These are phyloP conservation scores for Tubosaeta sp. DNA, from an alignment of 768 basidiomycete species.

Conservation along the genomic window DNA sequence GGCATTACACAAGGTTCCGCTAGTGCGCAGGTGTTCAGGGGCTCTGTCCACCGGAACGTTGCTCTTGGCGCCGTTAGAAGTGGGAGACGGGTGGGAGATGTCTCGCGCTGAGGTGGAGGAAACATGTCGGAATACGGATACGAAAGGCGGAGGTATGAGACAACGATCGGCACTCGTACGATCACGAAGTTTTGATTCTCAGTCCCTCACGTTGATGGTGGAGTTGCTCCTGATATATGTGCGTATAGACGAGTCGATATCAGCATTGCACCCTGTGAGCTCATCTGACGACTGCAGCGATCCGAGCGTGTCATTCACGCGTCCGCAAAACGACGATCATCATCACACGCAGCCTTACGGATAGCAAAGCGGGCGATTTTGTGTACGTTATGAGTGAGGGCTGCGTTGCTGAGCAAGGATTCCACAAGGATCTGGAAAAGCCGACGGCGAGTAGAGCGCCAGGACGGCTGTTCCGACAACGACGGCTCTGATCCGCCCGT, in stretches of 20 bases:
- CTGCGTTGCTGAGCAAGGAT: conserved; percentile 81
- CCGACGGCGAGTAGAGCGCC: conserved; percentile 61
- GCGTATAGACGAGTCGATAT: conserved; percentile 68
- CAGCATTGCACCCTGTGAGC: conserved; percentile 84
- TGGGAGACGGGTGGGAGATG: conserved; percentile 41
- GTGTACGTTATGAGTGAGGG: conserved; percentile 92
- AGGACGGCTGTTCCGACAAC: conserved; percentile 54
- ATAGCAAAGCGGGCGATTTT: conserved; percentile 72
- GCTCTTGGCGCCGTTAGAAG: conserved; percentile 65
- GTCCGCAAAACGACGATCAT: conserved; percentile 51
- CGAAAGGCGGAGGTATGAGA: conserved; percentile 73
- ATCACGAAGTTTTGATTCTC: conserved; percentile 86
- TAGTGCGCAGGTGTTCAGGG: conserved; percentile 55
- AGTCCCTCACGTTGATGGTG: conserved; percentile 35
- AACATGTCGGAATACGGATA: conserved; percentile 78
- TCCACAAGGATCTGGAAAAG: conserved; percentile 71
- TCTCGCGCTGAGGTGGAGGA: conserved; percentile 68
- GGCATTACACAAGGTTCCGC: conserved; percentile 78
- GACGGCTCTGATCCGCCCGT: conserved; percentile 32
- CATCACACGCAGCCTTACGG: conserved; percentile 94
- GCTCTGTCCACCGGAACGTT: conserved; percentile 81
- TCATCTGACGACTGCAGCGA: conserved; percentile 76
- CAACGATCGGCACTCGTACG: conserved; percentile 87
- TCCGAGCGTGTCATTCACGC: conserved; percentile 55
- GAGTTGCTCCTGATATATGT: neutral